A percentile compares a stretch with the other conserved stretches of the same genome.
phyloP scores from a whole-genome alignment of 192 early-diverging fungal genomes.

The Entrophospora sp. region DNA sequence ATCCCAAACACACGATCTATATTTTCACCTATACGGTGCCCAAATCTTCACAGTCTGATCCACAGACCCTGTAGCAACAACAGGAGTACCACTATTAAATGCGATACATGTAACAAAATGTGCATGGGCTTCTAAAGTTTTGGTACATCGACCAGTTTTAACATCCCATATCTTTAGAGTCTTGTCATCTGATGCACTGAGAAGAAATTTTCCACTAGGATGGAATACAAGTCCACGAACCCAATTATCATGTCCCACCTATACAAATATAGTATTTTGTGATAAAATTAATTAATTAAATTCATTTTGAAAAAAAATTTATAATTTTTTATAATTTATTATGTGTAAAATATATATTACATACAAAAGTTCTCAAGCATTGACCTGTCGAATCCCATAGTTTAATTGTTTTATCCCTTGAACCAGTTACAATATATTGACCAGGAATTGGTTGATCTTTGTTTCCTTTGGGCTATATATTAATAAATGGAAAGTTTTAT shows the following conservation, averaged over 20 bases:
- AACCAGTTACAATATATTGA: conserved; percentile 71
- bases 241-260: conserved; percentile 92
- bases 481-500: neutral
- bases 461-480: conserved; percentile 27
- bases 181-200: conserved; percentile 87
- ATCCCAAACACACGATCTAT: too few relatives aligned
- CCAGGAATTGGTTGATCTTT: conserved; percentile 46
- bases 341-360: neutral
- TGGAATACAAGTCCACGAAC: conserved; percentile 78
- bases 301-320: neutral
- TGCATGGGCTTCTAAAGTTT: conserved; percentile 72
- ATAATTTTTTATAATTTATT: neutral
- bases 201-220: conserved; percentile 71
- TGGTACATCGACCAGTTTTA: conserved; percentile 68
- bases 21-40: conserved; percentile 26
- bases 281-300: neutral
- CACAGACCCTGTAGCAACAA: conserved; percentile 82
- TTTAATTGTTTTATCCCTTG: conserved; percentile 85
- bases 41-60: conserved; percentile 73
- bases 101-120: conserved; percentile 88
- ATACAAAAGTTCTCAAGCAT: conserved; percentile 70
- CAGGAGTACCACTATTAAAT: conserved; percentile 51
- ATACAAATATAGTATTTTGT: too few relatives aligned
- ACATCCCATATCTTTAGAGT: conserved; percentile 87
- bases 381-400: conserved; percentile 72